Evolutionary conservation across 164 flowering plant species (phyloP), one percentile per base, ranked within the genome.

Genomic region (Nelumbo lutea): DNA sequence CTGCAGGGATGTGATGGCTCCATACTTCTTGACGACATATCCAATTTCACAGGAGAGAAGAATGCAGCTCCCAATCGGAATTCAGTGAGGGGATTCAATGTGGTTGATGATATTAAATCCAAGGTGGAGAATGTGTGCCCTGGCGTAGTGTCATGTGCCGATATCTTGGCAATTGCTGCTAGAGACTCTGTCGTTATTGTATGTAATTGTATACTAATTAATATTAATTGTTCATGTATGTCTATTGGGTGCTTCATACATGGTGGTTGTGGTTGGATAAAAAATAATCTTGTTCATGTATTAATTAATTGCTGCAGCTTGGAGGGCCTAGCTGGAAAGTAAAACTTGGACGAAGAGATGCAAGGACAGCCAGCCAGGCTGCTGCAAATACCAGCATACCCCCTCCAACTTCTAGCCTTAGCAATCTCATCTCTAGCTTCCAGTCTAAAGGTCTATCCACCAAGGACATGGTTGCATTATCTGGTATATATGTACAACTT

Each of bases 311-410:
- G 41, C 46, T 77, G 73, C 70, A 90, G 94, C 88, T 90, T 38
- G 88, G 89, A 70, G 96, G 96, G 14, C 92, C 89, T 5, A 64
- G 27, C 2, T 90, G 96, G 96, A 48, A 79, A 6, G 96, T 90
- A 14, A 85, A 82, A 52, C 79, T 88, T 0, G 96, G 96, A 66
- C 80, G 96, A 75, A 81, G 96, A 72, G 96, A 90, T 65, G 79
- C 93, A 0, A 80, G 75, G 59, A 88, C 91, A 3, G 89, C 96
- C 1, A 90, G 90, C 82, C 83, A 64, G 13, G 66, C 82, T 0
- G 87, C 85, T 3, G 94, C 92, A 0, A 88, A 87, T 59, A 83
- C 42, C 44, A 66, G 82, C 79, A 86, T 90, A 66, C 96, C 94
- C 27, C 78, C 84, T 8, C 91, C 89, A 10, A 76, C 85, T 39